Evolutionary conservation across 176 grass and related monocot genomes (phyloP), one percentile per base, ranked within the genome.

Genomic region (Phoenix dactylifera): DNA sequence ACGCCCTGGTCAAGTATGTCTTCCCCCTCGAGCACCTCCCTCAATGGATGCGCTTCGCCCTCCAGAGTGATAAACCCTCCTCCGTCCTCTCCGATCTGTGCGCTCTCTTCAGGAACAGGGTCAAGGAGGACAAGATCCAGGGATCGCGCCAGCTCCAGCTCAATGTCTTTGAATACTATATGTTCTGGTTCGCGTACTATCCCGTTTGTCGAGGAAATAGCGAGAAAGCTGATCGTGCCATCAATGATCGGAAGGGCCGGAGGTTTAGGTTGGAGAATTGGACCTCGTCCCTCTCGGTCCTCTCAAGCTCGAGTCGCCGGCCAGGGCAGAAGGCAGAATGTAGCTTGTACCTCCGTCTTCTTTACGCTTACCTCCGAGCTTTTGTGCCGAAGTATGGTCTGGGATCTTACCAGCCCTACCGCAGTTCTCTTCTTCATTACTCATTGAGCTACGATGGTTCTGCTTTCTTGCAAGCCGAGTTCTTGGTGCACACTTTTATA

Each of bases 121-220:
- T 92, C 58, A 79, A 71, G 72, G 74, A 77, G 55, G 74, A 83
- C 22, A 19, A 60, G 17, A 59, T 73, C 67, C 73, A 85, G 51
- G 64, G 63, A 48, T 55, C 58, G 18, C 52, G 57, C 49, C 73
- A 77, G 25, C 65, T 98, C 15, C 84, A 92, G 57, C 82, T 98
- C 58, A 85, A 84, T 16, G 76, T 88, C 20, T 76, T 92, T 50
- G 81, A 98, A 64, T 98, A 98, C 68, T 89, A 86, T 77, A 73
- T 98, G 60, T 98, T 98, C 65, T 98, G 93, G 93, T 98, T 92
- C 69, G 87, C 87, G n/a, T 98, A 92, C 77, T 76, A 83, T 52
- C 84, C 82, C 9, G 80, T 98, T 52, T 83, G 71, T 0, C 51
- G 75, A 16, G 71, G 84, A 57, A 35, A 56, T 18, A 22, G 69